Evolutionary conservation across 495 filamentous ascomycete species (phyloP).

Genomic region (Letharia lupina): DNA sequence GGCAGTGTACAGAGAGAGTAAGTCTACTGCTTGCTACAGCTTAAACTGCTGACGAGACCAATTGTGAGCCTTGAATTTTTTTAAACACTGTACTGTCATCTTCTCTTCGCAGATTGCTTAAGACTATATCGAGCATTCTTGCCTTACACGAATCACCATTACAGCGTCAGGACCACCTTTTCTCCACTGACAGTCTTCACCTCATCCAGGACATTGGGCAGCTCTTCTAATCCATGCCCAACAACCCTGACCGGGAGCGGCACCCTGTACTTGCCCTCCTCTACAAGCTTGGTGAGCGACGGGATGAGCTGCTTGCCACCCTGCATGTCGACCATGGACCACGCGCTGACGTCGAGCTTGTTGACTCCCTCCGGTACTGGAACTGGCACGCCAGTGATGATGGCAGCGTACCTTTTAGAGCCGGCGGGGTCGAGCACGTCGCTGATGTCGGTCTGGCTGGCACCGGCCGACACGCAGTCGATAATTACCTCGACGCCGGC

Average conservation of each 20-base stretch:
- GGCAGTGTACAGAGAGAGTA: too few relatives aligned
- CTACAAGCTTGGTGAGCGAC: not conserved
- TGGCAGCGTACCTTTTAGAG: conserved; percentile 31
- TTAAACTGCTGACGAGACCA: too few relatives aligned
- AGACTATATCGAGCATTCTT: too few relatives aligned
- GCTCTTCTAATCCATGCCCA: not conserved
- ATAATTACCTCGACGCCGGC: conserved; percentile 37
- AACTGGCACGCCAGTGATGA: conserved; percentile 28
- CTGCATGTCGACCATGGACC: not conserved
- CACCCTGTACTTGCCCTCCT: conserved; percentile 1
- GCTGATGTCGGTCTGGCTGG: conserved; percentile 21
- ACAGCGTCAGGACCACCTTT: too few relatives aligned
- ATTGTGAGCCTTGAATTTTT: too few relatives aligned
- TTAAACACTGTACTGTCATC: too few relatives aligned
- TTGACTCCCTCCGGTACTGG: not conserved
- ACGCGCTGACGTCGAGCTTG: not conserved
- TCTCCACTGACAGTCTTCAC: too few relatives aligned
- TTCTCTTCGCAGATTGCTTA: too few relatives aligned
- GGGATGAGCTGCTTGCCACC: conserved; percentile 2
- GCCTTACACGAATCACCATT: too few relatives aligned
- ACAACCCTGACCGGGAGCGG: not conserved
- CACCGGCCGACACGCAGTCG: conserved; percentile 31
- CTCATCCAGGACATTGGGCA: too few relatives aligned
- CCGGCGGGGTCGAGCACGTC: conserved; percentile 26
- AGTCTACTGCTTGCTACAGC: too few relatives aligned